Percentiles rank a stretch among this genome's conserved stretches.
These are phyloP conservation scores for Orbilia brochopaga DNA, from an alignment of 2,329 filamentous ascomycete species.

Conservation along the genomic window DNA sequence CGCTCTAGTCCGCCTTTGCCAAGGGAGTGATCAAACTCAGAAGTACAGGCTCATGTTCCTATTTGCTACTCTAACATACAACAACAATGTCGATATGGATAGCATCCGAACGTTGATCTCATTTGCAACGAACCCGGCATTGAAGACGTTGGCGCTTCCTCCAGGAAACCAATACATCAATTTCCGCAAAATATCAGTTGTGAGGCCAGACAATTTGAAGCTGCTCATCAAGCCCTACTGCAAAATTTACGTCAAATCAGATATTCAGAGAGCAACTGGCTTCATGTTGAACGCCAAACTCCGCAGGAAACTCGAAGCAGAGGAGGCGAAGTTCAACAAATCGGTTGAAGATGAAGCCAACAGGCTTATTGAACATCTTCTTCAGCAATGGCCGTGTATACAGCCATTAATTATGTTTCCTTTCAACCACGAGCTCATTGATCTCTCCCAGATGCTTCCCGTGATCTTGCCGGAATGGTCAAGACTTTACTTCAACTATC, in stretches of 20 bases:
- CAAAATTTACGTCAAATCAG: conserved; percentile 55
- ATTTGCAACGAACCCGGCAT: conserved; percentile 59
- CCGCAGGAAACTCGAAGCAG: conserved; percentile 56
- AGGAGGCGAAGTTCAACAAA: conserved; percentile 55
- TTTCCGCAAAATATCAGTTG: conserved; percentile 57
- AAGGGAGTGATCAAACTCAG: conserved; percentile 52
- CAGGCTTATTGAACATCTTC: conserved; percentile 59
- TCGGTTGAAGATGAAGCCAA: conserved; percentile 57
- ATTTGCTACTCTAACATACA: conserved; percentile 61
- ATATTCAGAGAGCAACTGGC: conserved; percentile 51
- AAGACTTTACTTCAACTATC: conserved; percentile 61
- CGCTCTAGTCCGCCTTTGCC: conserved; percentile 37
- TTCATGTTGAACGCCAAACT: conserved; percentile 55
- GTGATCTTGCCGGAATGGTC: conserved; percentile 61
- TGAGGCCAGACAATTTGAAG: conserved; percentile 56
- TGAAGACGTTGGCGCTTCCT: conserved; percentile 59
- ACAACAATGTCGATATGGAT: conserved; percentile 57
- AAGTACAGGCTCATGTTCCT: conserved; percentile 61
- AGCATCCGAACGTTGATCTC: conserved; percentile 61
- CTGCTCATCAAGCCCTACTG: conserved; percentile 57
- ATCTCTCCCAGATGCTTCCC: conserved; percentile 58
- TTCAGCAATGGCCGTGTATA: conserved; percentile 61
- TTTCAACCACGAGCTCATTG: conserved; percentile 56
- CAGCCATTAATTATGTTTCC: conserved; percentile 57
- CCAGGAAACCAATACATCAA: conserved; percentile 56